Evolutionary conservation across 495 filamentous ascomycete genomes (phyloP).

Genomic region (Lentithecium fluviatile): DNA sequence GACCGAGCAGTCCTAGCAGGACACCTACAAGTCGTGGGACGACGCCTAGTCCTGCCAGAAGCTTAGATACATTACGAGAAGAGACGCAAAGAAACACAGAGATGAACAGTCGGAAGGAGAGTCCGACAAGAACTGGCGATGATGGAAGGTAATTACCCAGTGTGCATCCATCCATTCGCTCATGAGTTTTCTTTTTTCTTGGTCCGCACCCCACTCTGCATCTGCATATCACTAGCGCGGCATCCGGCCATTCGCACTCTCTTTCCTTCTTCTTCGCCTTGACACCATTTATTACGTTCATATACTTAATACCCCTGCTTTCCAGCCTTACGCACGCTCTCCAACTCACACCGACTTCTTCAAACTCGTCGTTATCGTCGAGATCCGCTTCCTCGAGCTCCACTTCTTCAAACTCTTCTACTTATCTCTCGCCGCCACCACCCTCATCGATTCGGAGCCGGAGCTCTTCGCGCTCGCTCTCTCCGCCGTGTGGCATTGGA

Average conservation of each 20-base stretch:
- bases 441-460: neutral
- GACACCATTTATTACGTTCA: neutral
- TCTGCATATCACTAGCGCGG: too few species aligned
- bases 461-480: neutral
- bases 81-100: slow-evolving; percentile 34
- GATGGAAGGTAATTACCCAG: slow-evolving; percentile 26
- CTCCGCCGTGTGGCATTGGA: neutral
- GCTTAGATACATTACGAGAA: slow-evolving; percentile 29
- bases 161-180: neutral
- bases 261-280: neutral
- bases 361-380: neutral
- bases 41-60: slow-evolving; percentile 20
- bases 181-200: neutral
- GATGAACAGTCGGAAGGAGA: slow-evolving; percentile 19
- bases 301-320: slow-evolving; percentile 9
- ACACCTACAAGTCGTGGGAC: slow-evolving; percentile 3
- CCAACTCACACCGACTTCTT: neutral
- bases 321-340: neutral
- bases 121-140: slow-evolving; percentile 6
- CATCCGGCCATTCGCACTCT: neutral
- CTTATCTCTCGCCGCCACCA: neutral
- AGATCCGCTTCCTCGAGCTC: neutral
- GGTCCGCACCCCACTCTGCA: neutral
- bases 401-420: neutral
- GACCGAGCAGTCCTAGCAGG: slow-evolving; percentile 38